phyloP scores from a whole-genome alignment of 345 rosid genomes.

The Conringia planisiliqua region DNA sequence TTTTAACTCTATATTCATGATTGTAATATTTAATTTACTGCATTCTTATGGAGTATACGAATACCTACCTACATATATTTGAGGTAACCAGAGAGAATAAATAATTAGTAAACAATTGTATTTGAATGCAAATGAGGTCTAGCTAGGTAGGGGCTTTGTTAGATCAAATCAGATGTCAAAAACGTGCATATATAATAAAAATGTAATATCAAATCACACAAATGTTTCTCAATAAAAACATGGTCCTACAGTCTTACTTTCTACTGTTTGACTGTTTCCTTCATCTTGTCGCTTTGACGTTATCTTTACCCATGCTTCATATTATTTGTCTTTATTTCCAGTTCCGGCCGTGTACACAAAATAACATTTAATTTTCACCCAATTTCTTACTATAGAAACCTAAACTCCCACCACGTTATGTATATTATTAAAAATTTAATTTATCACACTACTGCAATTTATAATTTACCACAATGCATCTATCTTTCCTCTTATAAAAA shows the following conservation, averaged over 20 bases:
- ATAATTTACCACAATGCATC: neutral
- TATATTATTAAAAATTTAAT: neutral
- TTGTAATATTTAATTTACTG: neutral
- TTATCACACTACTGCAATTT: neutral
- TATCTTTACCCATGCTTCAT: slow-evolving; percentile 19
- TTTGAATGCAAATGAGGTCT: slow-evolving; percentile 11
- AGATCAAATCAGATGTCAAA: slow-evolving; percentile 37
- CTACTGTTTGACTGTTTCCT: slow-evolving; percentile 34
- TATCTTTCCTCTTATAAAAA: too few relatives aligned
- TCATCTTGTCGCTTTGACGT: slow-evolving; percentile 34
- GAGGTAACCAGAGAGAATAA: neutral
- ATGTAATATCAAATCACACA: slow-evolving; percentile 35
- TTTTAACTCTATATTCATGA: neutral
- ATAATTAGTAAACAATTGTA: neutral
- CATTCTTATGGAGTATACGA: neutral
- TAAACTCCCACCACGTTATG: neutral
- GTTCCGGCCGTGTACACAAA: neutral
- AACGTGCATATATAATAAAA: slow-evolving; percentile 30
- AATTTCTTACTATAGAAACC: neutral
- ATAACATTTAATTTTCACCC: slow-evolving; percentile 1
- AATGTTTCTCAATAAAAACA: slow-evolving; percentile 32
- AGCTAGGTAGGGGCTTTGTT: slow-evolving; percentile 33
- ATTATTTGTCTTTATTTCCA: slow-evolving; percentile 11
- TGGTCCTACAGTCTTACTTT: slow-evolving; percentile 29
- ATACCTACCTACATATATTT: neutral